Evolutionary conservation across 2,329 filamentous ascomycete species (phyloP), one percentile per base, ranked within the genome.

Genomic region (Dothistroma septosporum): DNA sequence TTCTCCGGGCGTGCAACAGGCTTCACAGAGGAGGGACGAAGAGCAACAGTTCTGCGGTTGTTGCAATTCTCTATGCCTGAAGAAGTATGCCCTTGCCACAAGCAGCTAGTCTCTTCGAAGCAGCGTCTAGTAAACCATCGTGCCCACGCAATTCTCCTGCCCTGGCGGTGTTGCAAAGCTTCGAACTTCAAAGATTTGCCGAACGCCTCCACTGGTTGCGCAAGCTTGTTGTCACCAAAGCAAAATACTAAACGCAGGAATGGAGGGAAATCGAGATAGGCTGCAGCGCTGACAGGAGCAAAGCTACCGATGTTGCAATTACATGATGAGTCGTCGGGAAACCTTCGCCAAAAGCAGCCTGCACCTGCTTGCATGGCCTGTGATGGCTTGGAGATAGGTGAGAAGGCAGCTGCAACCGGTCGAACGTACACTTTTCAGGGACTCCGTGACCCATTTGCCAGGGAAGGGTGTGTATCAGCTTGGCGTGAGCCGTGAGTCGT

Each of bases 111-210:
- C 47, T 21, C 2, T 24, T 28, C 21, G 47, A n/a, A 8, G 19
- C 41, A 16, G 41, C 41, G 41, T n/a, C n/a, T 44, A n/a, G 41
- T n/a, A 44, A 44, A 44, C 5, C 16, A 16, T 44, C 41, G 41
- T 44, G 41, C 16, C 41, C 41, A 44, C 41, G 16, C 7, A 44
- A 44, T 7, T 44, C 12, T 44, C 12, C 37, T 24, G 47, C 22
- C 24, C 47, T 49, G 47, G 47, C 47, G 47, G 24, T 49, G 47
- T 28, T 28, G 47, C 47, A n/a, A 49, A 49, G 47, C 47, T 49
- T 12, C 19, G 19, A 16, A 44, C 47, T 49, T 12, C 19, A 44
- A 16, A 44, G 37, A n/a, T 19, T 44, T 44, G 41, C 41, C 41
- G 14, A 44, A 44, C 41, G 41, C n/a, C 16, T 44, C 41, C 2